These are phyloP conservation scores for Pythium biforme DNA, from an alignment of 352 stramenopile genomes.

Conservation along the genomic window DNA sequence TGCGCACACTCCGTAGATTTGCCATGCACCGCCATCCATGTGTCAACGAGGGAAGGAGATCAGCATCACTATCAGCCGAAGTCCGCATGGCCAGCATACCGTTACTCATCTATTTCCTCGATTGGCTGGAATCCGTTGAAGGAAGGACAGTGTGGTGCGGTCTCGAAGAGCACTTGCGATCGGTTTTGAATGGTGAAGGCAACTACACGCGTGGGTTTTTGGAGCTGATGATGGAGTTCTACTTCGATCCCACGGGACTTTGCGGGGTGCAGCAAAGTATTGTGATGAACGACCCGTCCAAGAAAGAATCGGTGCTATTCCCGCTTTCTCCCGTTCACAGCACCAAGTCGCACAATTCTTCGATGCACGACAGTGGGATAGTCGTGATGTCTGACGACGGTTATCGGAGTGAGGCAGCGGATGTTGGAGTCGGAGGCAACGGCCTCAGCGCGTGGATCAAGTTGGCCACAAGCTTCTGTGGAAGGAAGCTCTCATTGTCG, in stretches of 20 bases:
- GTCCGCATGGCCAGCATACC: slow-evolving; percentile 60
- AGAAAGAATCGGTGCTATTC: slow-evolving; percentile 71
- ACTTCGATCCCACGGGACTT: slow-evolving; percentile 61
- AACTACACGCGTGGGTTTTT: slow-evolving; percentile 68
- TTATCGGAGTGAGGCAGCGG: slow-evolving; percentile 26
- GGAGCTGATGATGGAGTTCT: slow-evolving; percentile 86
- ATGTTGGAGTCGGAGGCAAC: slow-evolving; percentile 20
- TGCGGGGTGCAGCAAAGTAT: slow-evolving; percentile 76
- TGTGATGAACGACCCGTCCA: slow-evolving; percentile 82
- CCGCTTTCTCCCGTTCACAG: slow-evolving; percentile 46
- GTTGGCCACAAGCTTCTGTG: slow-evolving; percentile 54
- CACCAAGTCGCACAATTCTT: slow-evolving; percentile 23
- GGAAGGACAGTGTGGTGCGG: slow-evolving; percentile 81
- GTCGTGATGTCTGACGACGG: slow-evolving; percentile 43
- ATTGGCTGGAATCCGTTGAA: slow-evolving; percentile 84
- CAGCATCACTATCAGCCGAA: slow-evolving; percentile 2
- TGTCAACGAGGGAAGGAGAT: background rate
- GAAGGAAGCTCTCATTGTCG: slow-evolving; percentile 61
- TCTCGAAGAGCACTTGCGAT: slow-evolving; percentile 72
- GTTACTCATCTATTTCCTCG: slow-evolving; percentile 68
- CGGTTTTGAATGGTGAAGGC: slow-evolving; percentile 70
- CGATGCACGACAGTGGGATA: slow-evolving; percentile 49
- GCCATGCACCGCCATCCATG: background rate
- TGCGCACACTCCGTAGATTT: slow-evolving; percentile 48
- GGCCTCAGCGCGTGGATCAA: slow-evolving; percentile 71